Conservation (phyloP, 176 grass and related monocot species). For the Bolboschoenus planiculmis region DNA sequence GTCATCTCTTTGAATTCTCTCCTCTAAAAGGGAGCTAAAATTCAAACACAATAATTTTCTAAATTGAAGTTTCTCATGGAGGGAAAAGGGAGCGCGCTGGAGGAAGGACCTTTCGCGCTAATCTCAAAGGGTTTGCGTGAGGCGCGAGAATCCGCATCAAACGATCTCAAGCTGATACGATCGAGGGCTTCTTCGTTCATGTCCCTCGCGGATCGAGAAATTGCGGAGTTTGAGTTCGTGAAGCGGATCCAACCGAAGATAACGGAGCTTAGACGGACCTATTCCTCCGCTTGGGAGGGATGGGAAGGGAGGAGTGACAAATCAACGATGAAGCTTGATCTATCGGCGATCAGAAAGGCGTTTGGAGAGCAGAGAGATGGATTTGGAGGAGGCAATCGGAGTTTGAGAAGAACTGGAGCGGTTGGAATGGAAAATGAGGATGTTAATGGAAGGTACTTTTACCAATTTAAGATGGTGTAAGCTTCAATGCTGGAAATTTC, state of each 20-base stretch:
- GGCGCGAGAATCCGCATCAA: constrained; percentile 57
- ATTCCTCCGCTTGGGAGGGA: constrained; percentile 35
- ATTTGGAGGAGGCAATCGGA: not conserved
- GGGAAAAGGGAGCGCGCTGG: not conserved
- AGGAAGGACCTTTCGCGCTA: constrained; percentile 44
- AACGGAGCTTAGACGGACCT: constrained; percentile 54
- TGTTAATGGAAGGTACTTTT: constrained; percentile 16
- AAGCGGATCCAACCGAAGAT: constrained; percentile 73
- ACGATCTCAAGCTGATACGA: constrained; percentile 56
- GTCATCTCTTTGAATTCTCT: too few species aligned
- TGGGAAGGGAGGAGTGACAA: constrained; percentile 35
- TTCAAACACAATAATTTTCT: not conserved
- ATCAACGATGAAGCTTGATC: constrained; percentile 53
- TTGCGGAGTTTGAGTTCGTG: constrained; percentile 62
- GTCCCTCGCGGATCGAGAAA: constrained; percentile 60
- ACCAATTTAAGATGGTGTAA: too few species aligned
- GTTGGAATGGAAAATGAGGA: constrained; percentile 15
- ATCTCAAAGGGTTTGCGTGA: constrained; percentile 81
- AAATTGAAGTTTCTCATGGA: constrained; percentile 5
- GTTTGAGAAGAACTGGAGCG: constrained; percentile 11
- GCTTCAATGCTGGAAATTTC: too few species aligned
- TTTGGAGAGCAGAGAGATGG: constrained; percentile 39
- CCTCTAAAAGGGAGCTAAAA: not conserved
- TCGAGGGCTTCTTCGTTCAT: constrained; percentile 45
- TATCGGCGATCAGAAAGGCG: constrained; percentile 52